Conservation (phyloP, 306 rosid genomes). For the Quillaja saponaria region DNA sequence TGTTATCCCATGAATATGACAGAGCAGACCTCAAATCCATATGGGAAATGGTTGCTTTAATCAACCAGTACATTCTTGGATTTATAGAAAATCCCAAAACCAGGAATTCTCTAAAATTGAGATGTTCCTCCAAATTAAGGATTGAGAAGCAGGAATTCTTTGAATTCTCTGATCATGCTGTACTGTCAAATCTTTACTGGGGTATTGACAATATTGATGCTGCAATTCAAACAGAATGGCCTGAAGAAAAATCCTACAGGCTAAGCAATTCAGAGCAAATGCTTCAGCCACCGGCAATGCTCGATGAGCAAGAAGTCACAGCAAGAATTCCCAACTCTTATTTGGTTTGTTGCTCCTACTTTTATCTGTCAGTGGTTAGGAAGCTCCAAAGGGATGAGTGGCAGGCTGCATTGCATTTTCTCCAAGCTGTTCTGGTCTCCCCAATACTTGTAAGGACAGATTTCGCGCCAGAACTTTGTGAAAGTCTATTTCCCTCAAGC, state of each 20-base stretch:
- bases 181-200: constrained; percentile 68
- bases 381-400: constrained; percentile 70
- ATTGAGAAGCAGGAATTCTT: constrained; percentile 57
- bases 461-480: constrained; percentile 56
- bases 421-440: constrained; percentile 70
- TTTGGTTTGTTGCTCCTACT: constrained; percentile 70
- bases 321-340: constrained; percentile 57
- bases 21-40: constrained; percentile 56
- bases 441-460: constrained; percentile 60
- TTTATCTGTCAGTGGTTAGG: constrained; percentile 64
- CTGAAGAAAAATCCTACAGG: constrained; percentile 42
- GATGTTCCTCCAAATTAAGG: constrained; percentile 52
- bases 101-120: constrained; percentile 44
- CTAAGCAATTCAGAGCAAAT: constrained; percentile 63
- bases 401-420: constrained; percentile 79
- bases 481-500: constrained; percentile 43
- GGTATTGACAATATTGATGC: constrained; percentile 63
- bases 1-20: constrained; percentile 33
- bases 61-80: constrained; percentile 51
- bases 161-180: constrained; percentile 69
- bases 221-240: constrained; percentile 44
- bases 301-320: constrained; percentile 59
- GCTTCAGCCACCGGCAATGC: constrained; percentile 85
- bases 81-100: constrained; percentile 46
- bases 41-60: constrained; percentile 51